These are phyloP conservation scores for Juglanconis juglandina DNA, from an alignment of 2,329 filamentous ascomycete species.

Conservation along the genomic window DNA sequence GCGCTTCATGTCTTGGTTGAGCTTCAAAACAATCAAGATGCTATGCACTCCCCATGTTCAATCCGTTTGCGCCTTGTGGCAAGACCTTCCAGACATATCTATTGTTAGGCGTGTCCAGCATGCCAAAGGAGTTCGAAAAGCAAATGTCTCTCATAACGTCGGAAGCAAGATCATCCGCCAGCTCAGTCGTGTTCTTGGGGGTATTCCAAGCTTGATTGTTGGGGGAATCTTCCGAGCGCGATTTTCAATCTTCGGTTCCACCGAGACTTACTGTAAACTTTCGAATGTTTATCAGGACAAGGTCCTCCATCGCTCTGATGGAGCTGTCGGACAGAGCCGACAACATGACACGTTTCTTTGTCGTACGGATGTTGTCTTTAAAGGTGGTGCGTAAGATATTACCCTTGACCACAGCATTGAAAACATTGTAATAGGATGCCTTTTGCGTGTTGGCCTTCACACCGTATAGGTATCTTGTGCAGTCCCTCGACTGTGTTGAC, in stretches of 20 bases:
- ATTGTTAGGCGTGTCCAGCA: not conserved
- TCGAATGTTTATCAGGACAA: not conserved
- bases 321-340: not conserved
- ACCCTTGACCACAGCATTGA: not conserved
- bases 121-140: not conserved
- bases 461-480: not conserved
- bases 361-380: not conserved
- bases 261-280: not conserved
- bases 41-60: not conserved
- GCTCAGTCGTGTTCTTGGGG: not conserved
- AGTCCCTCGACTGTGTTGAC: slow-evolving; percentile 1
- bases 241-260: not conserved
- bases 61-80: not conserved
- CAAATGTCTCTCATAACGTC: not conserved
- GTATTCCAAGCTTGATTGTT: not conserved
- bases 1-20: not conserved
- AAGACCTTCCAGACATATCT: not conserved
- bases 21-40: not conserved
- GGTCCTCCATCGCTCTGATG: not conserved
- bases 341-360: not conserved
- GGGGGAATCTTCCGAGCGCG: not conserved
- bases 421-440: not conserved
- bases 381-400: not conserved
- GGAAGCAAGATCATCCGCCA: not conserved
- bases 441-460: not conserved